Percentiles rank a stretch among this genome's conserved stretches.
Evolutionary conservation across 1,284 basidiomycete genomes (phyloP).

Genomic region (Testicularia cyperi): DNA sequence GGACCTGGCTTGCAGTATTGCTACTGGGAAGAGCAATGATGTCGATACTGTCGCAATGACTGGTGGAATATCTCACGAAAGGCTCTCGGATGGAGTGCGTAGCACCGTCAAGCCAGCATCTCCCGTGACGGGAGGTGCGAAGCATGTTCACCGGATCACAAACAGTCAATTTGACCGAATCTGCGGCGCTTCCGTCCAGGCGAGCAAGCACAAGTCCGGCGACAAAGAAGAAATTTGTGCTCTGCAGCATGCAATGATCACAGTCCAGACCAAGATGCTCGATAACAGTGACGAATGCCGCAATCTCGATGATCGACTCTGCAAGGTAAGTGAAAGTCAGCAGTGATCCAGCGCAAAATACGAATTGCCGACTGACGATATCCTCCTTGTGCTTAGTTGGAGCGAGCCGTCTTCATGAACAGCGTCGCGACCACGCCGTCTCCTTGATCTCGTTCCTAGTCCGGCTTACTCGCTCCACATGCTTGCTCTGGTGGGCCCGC

Average conservation of each 20-base stretch:
- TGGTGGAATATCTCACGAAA: constrained; percentile 11
- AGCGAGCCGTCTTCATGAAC: constrained; percentile 9
- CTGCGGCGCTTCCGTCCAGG: not conserved
- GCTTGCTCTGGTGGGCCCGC: too few relatives aligned
- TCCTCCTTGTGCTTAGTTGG: constrained; percentile 4
- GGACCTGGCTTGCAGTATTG: not conserved
- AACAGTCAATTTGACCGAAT: too few relatives aligned
- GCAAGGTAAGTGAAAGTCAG: constrained; percentile 17
- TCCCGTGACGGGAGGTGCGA: too few relatives aligned
- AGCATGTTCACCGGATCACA: too few relatives aligned
- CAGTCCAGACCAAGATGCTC: constrained; percentile 7
- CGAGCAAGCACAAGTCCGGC: constrained; percentile 4
- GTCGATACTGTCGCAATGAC: not conserved
- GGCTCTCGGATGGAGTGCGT: constrained; percentile 5
- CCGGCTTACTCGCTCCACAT: too few relatives aligned
- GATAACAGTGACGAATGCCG: constrained; percentile 1
- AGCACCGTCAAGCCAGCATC: too few relatives aligned
- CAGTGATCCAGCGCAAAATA: too few relatives aligned
- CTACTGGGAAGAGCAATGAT: too few relatives aligned
- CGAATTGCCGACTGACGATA: constrained; percentile 5
- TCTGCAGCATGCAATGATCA: constrained; percentile 11
- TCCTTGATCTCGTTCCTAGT: constrained; percentile 2
- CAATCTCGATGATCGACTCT: constrained; percentile 5
- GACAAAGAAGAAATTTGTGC: constrained; percentile 11
- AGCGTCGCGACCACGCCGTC: constrained; percentile 1